Evolutionary conservation across 2,329 filamentous ascomycete genomes (phyloP), one percentile per base, ranked within the genome.

Genomic region (Ascochyta fabae): DNA sequence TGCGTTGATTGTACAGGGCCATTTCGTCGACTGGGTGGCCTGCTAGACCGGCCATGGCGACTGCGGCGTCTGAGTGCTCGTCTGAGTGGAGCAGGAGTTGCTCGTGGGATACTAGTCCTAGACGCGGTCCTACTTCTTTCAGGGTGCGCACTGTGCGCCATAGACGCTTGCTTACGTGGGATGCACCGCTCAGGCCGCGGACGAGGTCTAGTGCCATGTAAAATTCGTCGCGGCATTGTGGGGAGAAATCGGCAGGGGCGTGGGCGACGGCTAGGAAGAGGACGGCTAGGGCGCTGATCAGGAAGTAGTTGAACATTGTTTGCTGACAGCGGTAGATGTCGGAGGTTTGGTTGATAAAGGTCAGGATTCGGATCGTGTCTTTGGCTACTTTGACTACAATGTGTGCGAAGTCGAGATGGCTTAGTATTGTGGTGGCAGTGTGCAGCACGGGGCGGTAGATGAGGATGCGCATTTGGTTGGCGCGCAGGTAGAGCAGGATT

Each of bases 391-490:
- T 86, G 27, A 92, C 88, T 0, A 86, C 89, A 0, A 84, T 89
- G 66, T 91, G 86, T 3, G 92, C 92, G 59, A 91, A 87, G 4
- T 80, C 77, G 46, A 88, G 83, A 69, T 96, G 89, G 53, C 88
- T 85, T 77, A 89, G 86, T 66, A 97, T 97, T 66, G 88, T 93
- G 12, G 86, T 89, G 3, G 91, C 87, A 16, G 89, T 94, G 73
- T 96, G 91, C 8, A 98, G 79, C 3, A 96, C 88, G 0, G 92
- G 92, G 0, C 92, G 90, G 73, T 96, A 93, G 26, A 97, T 90
- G 72, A 92, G 87, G 54, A 93, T 95, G 5, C 93, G 89, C 77
- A 96, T 91, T 78, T 96, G 92, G 67, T 96, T 97, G 38, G 92
- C 86, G 35, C 93, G 86, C 15, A 97, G 80, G 71, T 96, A 95